Percentiles rank a stretch among this genome's conserved stretches.
These are phyloP conservation scores for Leucogyrophana mollusca DNA, from an alignment of 768 basidiomycete genomes.

Conservation along the genomic window DNA sequence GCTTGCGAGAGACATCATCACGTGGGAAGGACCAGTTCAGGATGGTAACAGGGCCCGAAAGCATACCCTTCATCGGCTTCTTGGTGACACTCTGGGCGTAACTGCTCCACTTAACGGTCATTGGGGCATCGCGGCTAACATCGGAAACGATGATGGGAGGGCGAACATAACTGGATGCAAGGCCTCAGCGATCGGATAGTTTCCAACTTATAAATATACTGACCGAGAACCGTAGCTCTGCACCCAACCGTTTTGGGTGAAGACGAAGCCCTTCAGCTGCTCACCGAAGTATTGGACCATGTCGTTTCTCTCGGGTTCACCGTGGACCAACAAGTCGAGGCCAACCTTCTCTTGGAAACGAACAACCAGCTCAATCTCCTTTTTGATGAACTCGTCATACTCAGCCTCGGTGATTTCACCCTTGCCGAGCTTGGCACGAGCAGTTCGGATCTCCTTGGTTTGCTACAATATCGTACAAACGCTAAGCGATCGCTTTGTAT, in stretches of 20 bases:
- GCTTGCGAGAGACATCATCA: conserved; percentile 92
- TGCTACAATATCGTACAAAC: conserved; percentile 49
- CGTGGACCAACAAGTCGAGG: conserved; percentile 96
- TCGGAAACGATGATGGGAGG: conserved; percentile 99
- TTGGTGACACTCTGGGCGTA: conserved; percentile 94
- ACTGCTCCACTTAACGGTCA: conserved; percentile 96
- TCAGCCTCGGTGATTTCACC: conserved; percentile 80
- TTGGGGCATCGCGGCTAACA: conserved; percentile 87
- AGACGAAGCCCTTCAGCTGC: conserved; percentile 90
- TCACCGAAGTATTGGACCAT: conserved; percentile 99
- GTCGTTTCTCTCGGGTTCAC: conserved; percentile 98
- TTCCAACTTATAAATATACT: conserved; percentile 21
- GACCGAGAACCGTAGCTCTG: conserved; percentile 98
- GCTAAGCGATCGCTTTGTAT: conserved; percentile 3
- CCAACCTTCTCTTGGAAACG: conserved; percentile 96
- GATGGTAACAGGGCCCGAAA: conserved; percentile 97
- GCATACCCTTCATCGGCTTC: conserved; percentile 99
- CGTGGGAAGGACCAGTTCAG: conserved; percentile 99
- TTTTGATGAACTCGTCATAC: conserved; percentile 98
- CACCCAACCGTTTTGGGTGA: conserved; percentile 99
- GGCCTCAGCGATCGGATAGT: conserved; percentile 7
- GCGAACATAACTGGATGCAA: conserved; percentile 75
- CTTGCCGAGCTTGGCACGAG: conserved; percentile 94
- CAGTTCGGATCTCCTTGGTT: conserved; percentile 98
- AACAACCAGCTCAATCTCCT: conserved; percentile 92